Evolutionary conservation across 306 rosid genomes (phyloP).

Genomic region (peach (Prunus persica)): Prunus_persica_NCBIv2 NC_034009.1:25999501-26000000

Average conservation of each 20-base stretch:
- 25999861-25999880: conserved; percentile 17
- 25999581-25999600: no score
- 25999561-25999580: no score
- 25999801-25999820: conserved; percentile 14
- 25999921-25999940: conserved; percentile 14
- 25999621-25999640: neutral
- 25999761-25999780: conserved; percentile 23
- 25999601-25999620: no score
- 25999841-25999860: neutral
- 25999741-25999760: conserved; percentile 18
- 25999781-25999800: conserved; percentile 17
- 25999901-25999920: conserved; percentile 10
- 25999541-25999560: no score
- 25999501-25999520: no score
- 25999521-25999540: no score
- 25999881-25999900: neutral
- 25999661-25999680: neutral
- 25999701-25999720: conserved; percentile 11
- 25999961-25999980: conserved; percentile 5
- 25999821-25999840: neutral
- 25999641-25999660: conserved; percentile 19
- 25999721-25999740: conserved; percentile 4
- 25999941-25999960: conserved; percentile 32
- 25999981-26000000: neutral
- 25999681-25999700: neutral